Conservation (phyloP, 768 basidiomycete species). For the Kwoniella dendrophila region DNA sequence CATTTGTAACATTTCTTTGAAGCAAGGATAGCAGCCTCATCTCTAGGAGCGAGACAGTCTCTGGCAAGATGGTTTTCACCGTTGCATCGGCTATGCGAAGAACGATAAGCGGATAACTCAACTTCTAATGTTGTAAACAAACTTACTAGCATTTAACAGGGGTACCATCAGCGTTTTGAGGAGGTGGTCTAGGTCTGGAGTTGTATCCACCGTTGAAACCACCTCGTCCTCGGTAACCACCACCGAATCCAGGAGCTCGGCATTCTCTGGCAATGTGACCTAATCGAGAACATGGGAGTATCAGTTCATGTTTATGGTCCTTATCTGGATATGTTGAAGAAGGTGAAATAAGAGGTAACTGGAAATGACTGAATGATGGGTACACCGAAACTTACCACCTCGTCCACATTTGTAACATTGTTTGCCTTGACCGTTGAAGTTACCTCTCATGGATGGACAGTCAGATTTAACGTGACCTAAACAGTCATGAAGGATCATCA, state of each 20-base stretch:
- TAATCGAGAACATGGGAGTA: not conserved
- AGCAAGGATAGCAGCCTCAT: conserved; percentile 37
- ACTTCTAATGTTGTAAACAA: not conserved
- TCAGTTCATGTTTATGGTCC: not conserved
- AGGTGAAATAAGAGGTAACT: no score
- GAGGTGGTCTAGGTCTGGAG: conserved; percentile 30
- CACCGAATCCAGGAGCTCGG: conserved; percentile 31
- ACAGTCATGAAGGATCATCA: conserved; percentile 42
- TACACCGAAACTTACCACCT: conserved; percentile 67
- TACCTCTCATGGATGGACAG: conserved; percentile 42
- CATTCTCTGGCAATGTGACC: conserved; percentile 38
- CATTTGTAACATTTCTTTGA: conserved; percentile 54
- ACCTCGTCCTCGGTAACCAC: conserved; percentile 39
- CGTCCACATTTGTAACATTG: conserved; percentile 90
- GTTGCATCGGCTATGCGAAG: conserved; percentile 45
- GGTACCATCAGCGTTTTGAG: conserved; percentile 46
- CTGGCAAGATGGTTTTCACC: conserved; percentile 54
- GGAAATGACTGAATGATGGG: no score
- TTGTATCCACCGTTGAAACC: conserved; percentile 31
- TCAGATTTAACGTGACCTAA: conserved; percentile 50
- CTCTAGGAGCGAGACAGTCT: conserved; percentile 49
- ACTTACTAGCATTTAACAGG: conserved; percentile 54
- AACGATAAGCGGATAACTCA: not conserved
- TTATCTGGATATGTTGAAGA: no score
- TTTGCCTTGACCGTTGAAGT: conserved; percentile 57